Evolutionary conservation across 768 basidiomycete species (phyloP).

Genomic region (Clavulina sp.): DNA sequence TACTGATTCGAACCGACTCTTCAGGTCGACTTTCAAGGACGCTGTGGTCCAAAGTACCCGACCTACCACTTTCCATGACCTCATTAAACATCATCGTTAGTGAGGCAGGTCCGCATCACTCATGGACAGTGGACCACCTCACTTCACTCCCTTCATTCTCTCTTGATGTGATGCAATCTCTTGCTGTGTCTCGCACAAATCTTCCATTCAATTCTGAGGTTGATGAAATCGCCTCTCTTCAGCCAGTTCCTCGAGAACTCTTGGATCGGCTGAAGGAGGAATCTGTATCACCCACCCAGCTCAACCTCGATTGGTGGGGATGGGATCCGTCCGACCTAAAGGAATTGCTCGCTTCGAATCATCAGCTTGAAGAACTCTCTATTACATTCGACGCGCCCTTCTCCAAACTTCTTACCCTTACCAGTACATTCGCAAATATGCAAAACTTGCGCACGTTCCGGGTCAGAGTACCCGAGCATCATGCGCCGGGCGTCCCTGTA

Average conservation of each 20-base stretch:
- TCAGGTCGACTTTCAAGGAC: slow-evolving; percentile 22
- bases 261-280: slow-evolving; percentile 15
- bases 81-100: slow-evolving; percentile 17
- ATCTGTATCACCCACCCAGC: slow-evolving; percentile 15
- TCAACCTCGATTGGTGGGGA: slow-evolving; percentile 27
- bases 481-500: slow-evolving; percentile 14
- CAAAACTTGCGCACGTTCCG: slow-evolving; percentile 18
- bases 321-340: slow-evolving; percentile 21
- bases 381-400: slow-evolving; percentile 24
- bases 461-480: slow-evolving; percentile 18
- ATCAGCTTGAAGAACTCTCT: slow-evolving; percentile 19
- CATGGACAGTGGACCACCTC: slow-evolving; percentile 26
- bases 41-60: slow-evolving; percentile 21
- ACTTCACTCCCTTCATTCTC: slow-evolving; percentile 21
- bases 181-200: slow-evolving; percentile 18
- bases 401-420: slow-evolving; percentile 20
- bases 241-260: slow-evolving; percentile 20
- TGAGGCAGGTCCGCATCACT: slow-evolving; percentile 23
- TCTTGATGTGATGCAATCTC: slow-evolving; percentile 14
- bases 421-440: slow-evolving; percentile 19
- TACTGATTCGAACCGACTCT: not conserved
- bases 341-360: slow-evolving; percentile 20
- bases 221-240: slow-evolving; percentile 19
- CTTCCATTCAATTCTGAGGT: slow-evolving; percentile 13
- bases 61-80: slow-evolving; percentile 17